Percentiles rank a stretch among this genome's conserved stretches.
These are phyloP conservation scores for Hypoxylon fuscum DNA, from an alignment of 495 filamentous ascomycete species.

Conservation along the genomic window DNA sequence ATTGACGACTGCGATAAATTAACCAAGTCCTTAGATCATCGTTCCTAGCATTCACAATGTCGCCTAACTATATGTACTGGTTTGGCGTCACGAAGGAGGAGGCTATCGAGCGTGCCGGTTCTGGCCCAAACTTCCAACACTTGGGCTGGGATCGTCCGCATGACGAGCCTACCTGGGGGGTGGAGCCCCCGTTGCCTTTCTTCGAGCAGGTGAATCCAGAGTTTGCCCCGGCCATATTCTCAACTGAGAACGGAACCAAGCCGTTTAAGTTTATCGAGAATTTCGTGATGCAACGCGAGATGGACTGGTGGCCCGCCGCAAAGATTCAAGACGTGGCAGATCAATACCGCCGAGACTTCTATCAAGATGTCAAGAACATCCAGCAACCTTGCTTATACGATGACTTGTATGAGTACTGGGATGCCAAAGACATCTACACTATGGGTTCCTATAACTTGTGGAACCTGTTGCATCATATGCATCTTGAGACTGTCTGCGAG, in stretches of 20 bases:
- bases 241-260: conserved; percentile 37
- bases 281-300: conserved; percentile 36
- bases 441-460: conserved; percentile 57
- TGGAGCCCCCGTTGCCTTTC: conserved; percentile 34
- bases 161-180: too few relatives aligned
- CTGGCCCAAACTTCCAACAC: too few relatives aligned
- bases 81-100: conserved; percentile 14
- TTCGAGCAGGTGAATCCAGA: conserved; percentile 42
- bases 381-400: conserved; percentile 30
- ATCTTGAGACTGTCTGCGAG: conserved; percentile 24
- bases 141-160: too few relatives aligned
- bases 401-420: conserved; percentile 62
- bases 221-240: conserved; percentile 46
- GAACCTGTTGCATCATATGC: conserved; percentile 44
- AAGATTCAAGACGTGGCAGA: conserved; percentile 44
- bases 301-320: conserved; percentile 30
- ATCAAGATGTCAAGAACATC: conserved; percentile 43
- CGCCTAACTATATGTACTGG: conserved; percentile 5
- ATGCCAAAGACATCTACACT: conserved; percentile 58
- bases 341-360: conserved; percentile 44
- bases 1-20: too few relatives aligned
- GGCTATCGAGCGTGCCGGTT: conserved; percentile 19
- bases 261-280: conserved; percentile 38
- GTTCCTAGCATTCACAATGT: conserved; percentile 8
- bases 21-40: not conserved